Evolutionary conservation across 1,139 yeast species (phyloP).

Genomic region (Candida frijolesensis): DNA sequence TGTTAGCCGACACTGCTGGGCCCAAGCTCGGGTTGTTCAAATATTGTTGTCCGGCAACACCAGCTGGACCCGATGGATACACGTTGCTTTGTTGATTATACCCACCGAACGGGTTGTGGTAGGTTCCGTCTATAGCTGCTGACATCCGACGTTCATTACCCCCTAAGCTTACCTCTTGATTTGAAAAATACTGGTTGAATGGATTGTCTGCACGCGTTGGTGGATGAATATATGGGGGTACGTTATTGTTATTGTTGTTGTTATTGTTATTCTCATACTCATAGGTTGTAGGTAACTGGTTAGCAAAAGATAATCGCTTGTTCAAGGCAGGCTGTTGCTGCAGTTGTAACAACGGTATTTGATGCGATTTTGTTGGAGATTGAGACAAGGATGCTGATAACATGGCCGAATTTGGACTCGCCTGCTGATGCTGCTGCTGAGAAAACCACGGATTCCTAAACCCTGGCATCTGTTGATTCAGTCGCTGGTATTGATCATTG

Average conservation of each 20-base stretch:
- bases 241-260: constrained; percentile 8
- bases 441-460: constrained; percentile 52
- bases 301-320: constrained; percentile 43
- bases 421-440: constrained; percentile 17
- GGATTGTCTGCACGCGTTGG: constrained; percentile 54
- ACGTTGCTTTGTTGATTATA: constrained; percentile 10
- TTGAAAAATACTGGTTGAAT: constrained; percentile 47
- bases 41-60: constrained; percentile 10
- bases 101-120: constrained; percentile 16
- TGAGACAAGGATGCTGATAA: constrained; percentile 20
- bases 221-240: constrained; percentile 42
- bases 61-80: constrained; percentile 12
- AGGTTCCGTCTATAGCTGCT: constrained; percentile 40
- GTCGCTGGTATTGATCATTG: constrained; percentile 19
- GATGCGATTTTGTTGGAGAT: constrained; percentile 33
- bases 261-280: constrained; percentile 33
- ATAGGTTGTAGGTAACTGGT: constrained; percentile 54
- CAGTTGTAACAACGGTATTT: constrained; percentile 27
- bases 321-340: constrained; percentile 29
- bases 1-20: constrained; percentile 11
- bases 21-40: constrained; percentile 9
- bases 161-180: constrained; percentile 37
- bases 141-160: constrained; percentile 45
- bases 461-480: constrained; percentile 23
- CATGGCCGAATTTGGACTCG: constrained; percentile 2